A percentile compares a stretch with the other conserved stretches of the same genome.
Conservation (phyloP, 768 basidiomycete species). For the Clitopilus passeckerianus region DNA sequence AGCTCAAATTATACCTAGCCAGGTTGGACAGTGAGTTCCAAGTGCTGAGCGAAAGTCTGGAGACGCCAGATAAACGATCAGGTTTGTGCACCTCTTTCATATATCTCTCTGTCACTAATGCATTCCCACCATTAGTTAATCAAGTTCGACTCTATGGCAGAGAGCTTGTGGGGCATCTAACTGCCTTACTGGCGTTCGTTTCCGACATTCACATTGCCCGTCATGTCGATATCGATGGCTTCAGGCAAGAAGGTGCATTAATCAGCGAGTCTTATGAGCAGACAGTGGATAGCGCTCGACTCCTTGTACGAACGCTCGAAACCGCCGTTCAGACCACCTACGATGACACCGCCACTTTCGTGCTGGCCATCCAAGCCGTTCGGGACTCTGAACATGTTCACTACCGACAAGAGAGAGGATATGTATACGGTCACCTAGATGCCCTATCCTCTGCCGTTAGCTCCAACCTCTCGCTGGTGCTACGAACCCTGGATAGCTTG, state of each 20-base stretch:
- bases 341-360: constrained; percentile 62
- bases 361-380: constrained; percentile 55
- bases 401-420: constrained; percentile 23
- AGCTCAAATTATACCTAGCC: constrained; percentile 42
- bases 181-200: constrained; percentile 52
- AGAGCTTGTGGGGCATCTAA: constrained; percentile 50
- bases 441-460: constrained; percentile 45
- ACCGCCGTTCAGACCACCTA: constrained; percentile 65
- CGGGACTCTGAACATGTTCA: constrained; percentile 28
- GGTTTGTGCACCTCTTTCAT: constrained; percentile 21
- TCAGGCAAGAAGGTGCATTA: constrained; percentile 42
- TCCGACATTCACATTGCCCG: constrained; percentile 75
- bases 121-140: constrained; percentile 25
- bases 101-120: not conserved
- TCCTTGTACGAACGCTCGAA: constrained; percentile 68
- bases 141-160: constrained; percentile 39
- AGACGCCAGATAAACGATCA: constrained; percentile 26
- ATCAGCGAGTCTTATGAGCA: constrained; percentile 48
- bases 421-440: constrained; percentile 41
- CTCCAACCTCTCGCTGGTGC: constrained; percentile 49
- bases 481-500: constrained; percentile 59
- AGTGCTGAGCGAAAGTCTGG: constrained; percentile 27
- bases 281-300: constrained; percentile 64
- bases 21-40: constrained; percentile 48
- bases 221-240: constrained; percentile 79